Evolutionary conservation across 495 filamentous ascomycete species (phyloP), one percentile per base, ranked within the genome.

Genomic region (Melanomma pulvis-pyrius): DNA sequence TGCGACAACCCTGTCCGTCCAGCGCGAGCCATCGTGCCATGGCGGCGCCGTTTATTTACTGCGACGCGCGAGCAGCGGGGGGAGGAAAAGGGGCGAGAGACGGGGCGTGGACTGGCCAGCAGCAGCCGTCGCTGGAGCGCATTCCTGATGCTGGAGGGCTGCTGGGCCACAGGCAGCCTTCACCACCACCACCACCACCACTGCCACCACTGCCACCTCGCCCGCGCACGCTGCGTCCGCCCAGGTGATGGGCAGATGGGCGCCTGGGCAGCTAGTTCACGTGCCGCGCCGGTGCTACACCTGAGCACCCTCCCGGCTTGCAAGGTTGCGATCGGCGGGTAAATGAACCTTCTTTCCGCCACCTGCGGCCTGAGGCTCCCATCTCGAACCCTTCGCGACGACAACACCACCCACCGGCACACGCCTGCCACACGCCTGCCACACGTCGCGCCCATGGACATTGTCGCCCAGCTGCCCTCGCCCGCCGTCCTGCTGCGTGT

Each of bases 401-500:
- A 21, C 46, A n/a, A 21, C n/a, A n/a, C n/a, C n/a, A n/a, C 34
- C 34, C 8, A 47, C 44, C 44, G 6, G 21, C 48, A 13, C 48
- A 50, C 22, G 9, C 48, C n/a, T n/a, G n/a, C n/a, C n/a, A n/a
- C n/a, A n/a, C n/a, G n/a, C n/a, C n/a, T n/a, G n/a, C n/a, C n/a
- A n/a, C n/a, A n/a, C n/a, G n/a, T 30, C 51, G 32, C 28, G 25
- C 11, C 3, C 26, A 50, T 28, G 48, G 21, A 55, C 51, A 8
- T 34, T 26, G 25, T 26, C 7, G 21, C 28, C 21, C 39, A 19
- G 17, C 30, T 39, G 28, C 26, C 21, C 59, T 26, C 44, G 22
- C 59, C 68, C 6, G 59, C 55, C 54, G 22, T 57, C 26, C 30
- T 71, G 29, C 60, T 71, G 59, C 69, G 65, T 12, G 41, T 51